Conservation (phyloP, 176 grass and related monocot genomes). For the Carex littledalei region DNA sequence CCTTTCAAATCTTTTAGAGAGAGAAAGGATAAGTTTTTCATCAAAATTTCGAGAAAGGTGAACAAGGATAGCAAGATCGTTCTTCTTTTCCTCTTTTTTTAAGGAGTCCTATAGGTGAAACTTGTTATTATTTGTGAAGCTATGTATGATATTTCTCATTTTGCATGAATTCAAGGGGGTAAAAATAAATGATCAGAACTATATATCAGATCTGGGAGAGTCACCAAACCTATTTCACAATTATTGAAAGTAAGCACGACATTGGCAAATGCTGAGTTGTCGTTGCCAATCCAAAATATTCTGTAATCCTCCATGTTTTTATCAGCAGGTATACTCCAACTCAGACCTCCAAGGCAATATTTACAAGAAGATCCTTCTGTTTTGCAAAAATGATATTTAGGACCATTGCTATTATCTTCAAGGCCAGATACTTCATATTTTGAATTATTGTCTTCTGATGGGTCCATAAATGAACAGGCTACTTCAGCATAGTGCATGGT, state of each 20-base stretch:
- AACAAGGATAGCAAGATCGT: neutral
- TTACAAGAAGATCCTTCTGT: constrained; percentile 25
- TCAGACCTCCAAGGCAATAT: constrained; percentile 68
- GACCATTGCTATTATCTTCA: constrained; percentile 25
- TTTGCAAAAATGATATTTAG: constrained; percentile 32
- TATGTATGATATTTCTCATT: constrained; percentile 3
- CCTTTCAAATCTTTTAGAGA: neutral
- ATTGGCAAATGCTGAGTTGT: constrained; percentile 84
- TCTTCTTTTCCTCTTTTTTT: neutral
- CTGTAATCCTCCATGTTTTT: constrained; percentile 68
- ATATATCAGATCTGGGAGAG: neutral
- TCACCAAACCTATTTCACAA: constrained; percentile 71
- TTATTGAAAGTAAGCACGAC: constrained; percentile 87
- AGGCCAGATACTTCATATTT: constrained; percentile 19
- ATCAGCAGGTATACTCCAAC: constrained; percentile 46
- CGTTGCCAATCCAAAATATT: constrained; percentile 82
- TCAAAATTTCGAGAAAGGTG: neutral
- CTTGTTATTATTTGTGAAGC: neutral
- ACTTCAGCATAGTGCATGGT: constrained; percentile 52
- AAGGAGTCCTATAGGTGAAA: neutral
- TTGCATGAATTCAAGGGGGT: neutral
- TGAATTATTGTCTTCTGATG: constrained; percentile 34
- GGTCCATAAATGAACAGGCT: constrained; percentile 53
- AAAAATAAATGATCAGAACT: neutral
- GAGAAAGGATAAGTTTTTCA: neutral